phyloP scores from a whole-genome alignment of 164 flowering plant genomes.

The Piper longum region DNA sequence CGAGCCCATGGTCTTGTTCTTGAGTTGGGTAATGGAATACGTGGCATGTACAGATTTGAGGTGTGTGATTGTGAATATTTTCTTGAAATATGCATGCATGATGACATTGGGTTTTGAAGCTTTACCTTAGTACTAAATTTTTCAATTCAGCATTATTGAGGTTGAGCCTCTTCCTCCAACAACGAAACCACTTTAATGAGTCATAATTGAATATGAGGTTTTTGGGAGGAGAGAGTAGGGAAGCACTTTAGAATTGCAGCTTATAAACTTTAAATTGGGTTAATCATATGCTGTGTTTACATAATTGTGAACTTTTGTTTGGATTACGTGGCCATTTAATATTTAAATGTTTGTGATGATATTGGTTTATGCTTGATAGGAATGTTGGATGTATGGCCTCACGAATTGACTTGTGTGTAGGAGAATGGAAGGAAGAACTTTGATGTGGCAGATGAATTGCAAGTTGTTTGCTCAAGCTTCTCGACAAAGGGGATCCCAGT shows the following conservation, averaged over 20 bases:
- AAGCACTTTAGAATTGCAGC: too few species aligned
- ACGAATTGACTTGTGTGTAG: slow-evolving; percentile 25
- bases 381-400: neutral
- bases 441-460: slow-evolving; percentile 48
- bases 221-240: too few species aligned
- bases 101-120: neutral
- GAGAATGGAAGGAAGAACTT: slow-evolving; percentile 24
- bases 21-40: slow-evolving; percentile 67
- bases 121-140: neutral
- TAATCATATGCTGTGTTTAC: too few species aligned
- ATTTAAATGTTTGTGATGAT: neutral
- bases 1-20: slow-evolving; percentile 79
- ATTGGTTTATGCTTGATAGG: too few species aligned
- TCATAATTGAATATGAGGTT: too few species aligned
- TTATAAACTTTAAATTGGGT: too few species aligned
- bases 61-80: slow-evolving; percentile 19
- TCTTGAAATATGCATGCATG: neutral
- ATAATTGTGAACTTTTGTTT: too few species aligned
- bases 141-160: neutral
- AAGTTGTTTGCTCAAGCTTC: slow-evolving; percentile 58
- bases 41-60: slow-evolving; percentile 82
- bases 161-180: neutral
- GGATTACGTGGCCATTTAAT: neutral
- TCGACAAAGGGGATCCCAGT: slow-evolving; percentile 68
- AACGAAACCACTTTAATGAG: too few species aligned